Percentiles rank a stretch among this genome's conserved stretches.
Evolutionary conservation across 192 early-diverging fungal species (phyloP).

Genomic region (Jimgerdemannia lactiflua): DNA sequence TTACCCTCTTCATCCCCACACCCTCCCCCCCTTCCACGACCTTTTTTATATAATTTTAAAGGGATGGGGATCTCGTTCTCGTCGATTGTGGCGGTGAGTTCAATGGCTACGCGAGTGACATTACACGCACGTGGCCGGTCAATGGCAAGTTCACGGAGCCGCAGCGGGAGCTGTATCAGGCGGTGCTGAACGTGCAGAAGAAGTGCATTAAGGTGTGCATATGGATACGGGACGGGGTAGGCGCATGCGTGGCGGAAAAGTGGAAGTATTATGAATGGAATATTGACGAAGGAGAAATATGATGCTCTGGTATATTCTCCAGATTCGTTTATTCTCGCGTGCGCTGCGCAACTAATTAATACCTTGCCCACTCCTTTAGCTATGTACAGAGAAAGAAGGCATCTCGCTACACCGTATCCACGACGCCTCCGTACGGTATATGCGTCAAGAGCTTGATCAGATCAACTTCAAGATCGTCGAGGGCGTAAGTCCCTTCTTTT

Average conservation of each 20-base stretch:
- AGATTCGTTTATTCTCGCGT: no score
- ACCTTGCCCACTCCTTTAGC: constrained; percentile 13
- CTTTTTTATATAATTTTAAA: constrained; percentile 7
- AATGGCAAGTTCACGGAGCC: constrained; percentile 77
- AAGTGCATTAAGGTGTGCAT: constrained; percentile 71
- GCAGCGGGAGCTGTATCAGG: constrained; percentile 83
- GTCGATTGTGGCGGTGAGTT: constrained; percentile 92
- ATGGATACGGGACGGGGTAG: not conserved
- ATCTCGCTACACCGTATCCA: constrained; percentile 85
- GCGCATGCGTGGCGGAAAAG: not conserved
- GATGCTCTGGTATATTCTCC: not conserved
- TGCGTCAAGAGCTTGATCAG: constrained; percentile 66
- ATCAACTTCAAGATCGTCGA: constrained; percentile 64
- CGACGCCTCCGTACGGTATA: constrained; percentile 60
- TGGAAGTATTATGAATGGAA: not conserved
- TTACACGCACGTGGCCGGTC: constrained; percentile 93
- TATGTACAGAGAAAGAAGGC: constrained; percentile 49
- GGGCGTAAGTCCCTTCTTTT: constrained; percentile 31
- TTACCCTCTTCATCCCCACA: not conserved
- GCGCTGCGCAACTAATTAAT: not conserved
- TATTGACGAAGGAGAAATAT: not conserved
- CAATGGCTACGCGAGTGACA: constrained; percentile 86
- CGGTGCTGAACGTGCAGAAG: constrained; percentile 82
- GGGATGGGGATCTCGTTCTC: constrained; percentile 80
- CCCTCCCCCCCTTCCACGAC: not conserved